Percentiles rank a stretch among this genome's conserved stretches.
These are phyloP conservation scores for Antitrichia curtipendula DNA, from an alignment of 225 moss, liverwort and hornwort species.

Conservation along the genomic window DNA sequence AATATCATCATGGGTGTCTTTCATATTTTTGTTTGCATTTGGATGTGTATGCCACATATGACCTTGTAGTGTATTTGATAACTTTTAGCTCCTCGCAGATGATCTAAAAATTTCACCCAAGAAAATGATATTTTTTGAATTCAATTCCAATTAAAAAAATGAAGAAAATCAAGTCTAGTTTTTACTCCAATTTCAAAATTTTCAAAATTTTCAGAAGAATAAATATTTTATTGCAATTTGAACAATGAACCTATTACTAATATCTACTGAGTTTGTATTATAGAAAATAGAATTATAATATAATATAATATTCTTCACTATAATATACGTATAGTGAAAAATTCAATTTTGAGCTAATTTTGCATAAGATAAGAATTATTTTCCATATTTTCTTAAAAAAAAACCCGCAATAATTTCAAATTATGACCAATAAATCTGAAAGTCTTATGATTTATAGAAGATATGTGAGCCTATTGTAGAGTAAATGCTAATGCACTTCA, in stretches of 20 bases:
- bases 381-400: no score
- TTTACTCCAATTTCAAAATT: background rate
- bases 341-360: no score
- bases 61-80: background rate
- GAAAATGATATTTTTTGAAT: background rate
- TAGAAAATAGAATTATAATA: background rate
- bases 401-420: background rate
- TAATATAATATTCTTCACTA: background rate
- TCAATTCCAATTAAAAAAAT: background rate
- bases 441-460: no score
- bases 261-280: background rate
- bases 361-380: no score
- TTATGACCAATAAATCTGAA: background rate
- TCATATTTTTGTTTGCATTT: background rate
- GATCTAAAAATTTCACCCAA: background rate
- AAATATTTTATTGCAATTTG: background rate
- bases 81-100: background rate
- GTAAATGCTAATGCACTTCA: no score
- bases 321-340: background rate
- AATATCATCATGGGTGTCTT: background rate
- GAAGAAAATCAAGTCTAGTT: background rate
- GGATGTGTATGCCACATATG: accelerated
- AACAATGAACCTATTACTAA: background rate
- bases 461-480: no score
- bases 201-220: background rate